phyloP scores from a whole-genome alignment of 805 yeast genomes.

The Yarrowia sp. region DNA sequence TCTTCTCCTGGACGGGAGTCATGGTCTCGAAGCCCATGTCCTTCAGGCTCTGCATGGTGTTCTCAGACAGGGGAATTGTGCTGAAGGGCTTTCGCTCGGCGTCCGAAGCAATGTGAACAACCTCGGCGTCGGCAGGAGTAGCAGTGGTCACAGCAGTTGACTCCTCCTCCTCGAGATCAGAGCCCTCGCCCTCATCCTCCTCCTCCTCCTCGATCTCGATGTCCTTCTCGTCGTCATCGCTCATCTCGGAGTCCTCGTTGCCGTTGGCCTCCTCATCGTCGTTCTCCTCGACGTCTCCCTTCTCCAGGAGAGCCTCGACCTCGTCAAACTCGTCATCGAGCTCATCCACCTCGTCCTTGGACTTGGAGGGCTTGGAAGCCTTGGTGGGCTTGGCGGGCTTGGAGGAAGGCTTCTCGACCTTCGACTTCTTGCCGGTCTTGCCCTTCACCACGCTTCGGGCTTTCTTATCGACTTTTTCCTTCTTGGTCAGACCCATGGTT shows the following conservation, averaged over 20 bases:
- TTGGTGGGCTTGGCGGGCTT: constrained; percentile 15
- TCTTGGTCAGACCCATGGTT: constrained; percentile 24
- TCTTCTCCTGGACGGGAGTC: constrained; percentile 94
- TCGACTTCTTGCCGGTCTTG: constrained; percentile 19
- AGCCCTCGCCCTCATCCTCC: constrained; percentile 40
- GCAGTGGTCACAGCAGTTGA: constrained; percentile 30
- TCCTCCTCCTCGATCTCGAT: constrained; percentile 36
- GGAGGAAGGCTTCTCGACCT: constrained; percentile 4
- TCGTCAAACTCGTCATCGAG: constrained; percentile 34
- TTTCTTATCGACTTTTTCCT: constrained; percentile 25
- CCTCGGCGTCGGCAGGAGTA: constrained; percentile 22
- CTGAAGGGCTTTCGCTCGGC: constrained; percentile 41
- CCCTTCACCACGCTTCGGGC: constrained; percentile 22
- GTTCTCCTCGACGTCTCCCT: constrained; percentile 34
- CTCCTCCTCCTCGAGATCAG: constrained; percentile 31
- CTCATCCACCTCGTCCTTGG: constrained; percentile 31
- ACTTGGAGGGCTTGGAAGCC: constrained; percentile 24
- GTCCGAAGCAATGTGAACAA: constrained; percentile 31
- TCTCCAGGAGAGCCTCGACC: constrained; percentile 32
- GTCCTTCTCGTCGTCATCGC: constrained; percentile 32
- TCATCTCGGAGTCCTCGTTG: constrained; percentile 33
- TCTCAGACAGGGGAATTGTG: constrained; percentile 69
- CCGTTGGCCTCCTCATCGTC: constrained; percentile 35
- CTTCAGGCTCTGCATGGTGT: constrained; percentile 74
- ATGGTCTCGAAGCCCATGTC: constrained; percentile 87